A percentile compares a stretch with the other conserved stretches of the same genome.
Conservation (phyloP, 2,329 filamentous ascomycete species). For the Xylaria sp. region DNA sequence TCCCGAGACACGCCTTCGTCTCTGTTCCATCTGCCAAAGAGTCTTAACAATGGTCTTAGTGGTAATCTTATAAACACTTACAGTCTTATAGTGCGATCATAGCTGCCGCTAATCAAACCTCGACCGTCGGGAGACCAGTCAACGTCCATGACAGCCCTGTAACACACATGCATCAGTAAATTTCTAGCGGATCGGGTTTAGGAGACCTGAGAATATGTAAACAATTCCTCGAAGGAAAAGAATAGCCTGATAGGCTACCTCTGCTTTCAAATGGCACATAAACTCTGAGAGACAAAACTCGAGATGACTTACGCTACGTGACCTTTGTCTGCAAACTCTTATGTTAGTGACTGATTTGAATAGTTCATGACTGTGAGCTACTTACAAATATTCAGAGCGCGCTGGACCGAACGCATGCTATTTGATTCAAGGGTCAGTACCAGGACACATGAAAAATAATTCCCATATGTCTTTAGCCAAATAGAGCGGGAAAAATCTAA, state of each 20-base stretch:
- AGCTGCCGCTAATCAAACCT: conserved; percentile 88
- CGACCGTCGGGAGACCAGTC: conserved; percentile 95
- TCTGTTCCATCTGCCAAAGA: conserved; percentile 70
- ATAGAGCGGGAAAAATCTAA: neutral
- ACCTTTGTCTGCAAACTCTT: conserved; percentile 39
- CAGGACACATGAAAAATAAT: neutral
- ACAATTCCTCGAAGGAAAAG: neutral
- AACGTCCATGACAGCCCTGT: conserved; percentile 87
- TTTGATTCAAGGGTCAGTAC: conserved; percentile 21
- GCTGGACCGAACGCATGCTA: conserved; percentile 37
- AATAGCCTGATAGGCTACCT: neutral
- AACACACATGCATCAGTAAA: conserved; percentile 17
- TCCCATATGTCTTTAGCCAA: neutral
- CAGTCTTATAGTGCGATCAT: conserved; percentile 86
- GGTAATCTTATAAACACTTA: conserved; percentile 7
- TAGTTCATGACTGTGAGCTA: conserved; percentile 82
- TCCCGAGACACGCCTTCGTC: conserved; percentile 86
- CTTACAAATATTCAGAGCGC: conserved; percentile 38
- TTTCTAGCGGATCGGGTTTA: neutral
- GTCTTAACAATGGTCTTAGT: conserved; percentile 3
- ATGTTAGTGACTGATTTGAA: conserved; percentile 27
- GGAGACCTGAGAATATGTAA: neutral
- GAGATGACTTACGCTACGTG: conserved; percentile 52
- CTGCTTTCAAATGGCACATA: neutral
- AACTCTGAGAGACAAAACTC: neutral